Percentiles rank a stretch among this genome's conserved stretches.
Conservation (phyloP, 305 asterid species). For the Ilex paraguariensis region DNA sequence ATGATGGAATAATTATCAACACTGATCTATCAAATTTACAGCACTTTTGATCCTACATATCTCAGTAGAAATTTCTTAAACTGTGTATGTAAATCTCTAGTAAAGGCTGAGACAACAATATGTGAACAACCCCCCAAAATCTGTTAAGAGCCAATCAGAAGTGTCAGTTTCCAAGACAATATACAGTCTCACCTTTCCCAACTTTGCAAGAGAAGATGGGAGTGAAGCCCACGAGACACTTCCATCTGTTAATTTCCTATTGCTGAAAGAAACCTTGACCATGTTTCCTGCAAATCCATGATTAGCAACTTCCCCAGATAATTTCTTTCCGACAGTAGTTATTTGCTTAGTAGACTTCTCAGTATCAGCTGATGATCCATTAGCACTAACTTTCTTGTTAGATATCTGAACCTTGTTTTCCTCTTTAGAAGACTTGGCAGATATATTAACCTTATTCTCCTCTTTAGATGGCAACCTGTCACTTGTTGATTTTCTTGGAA, state of each 20-base stretch:
- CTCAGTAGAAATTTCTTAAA: too few relatives aligned
- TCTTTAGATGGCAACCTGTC: conserved; percentile 64
- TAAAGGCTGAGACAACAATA: conserved; percentile 1
- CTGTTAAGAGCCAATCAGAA: background rate
- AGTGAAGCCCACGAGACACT: conserved; percentile 75
- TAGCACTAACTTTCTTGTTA: conserved; percentile 35
- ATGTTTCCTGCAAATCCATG: conserved; percentile 65
- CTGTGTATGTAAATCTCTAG: too few relatives aligned
- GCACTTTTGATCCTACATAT: too few relatives aligned
- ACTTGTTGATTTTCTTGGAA: conserved; percentile 63
- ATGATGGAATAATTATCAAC: too few relatives aligned
- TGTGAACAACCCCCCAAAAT: background rate
- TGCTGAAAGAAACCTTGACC: conserved; percentile 66
- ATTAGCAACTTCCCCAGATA: conserved; percentile 47
- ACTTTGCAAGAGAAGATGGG: conserved; percentile 80
- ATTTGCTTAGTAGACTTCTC: conserved; percentile 47
- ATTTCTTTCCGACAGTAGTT: conserved; percentile 44
- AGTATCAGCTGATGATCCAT: conserved; percentile 44
- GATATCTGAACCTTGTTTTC: conserved; percentile 48
- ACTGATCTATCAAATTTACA: too few relatives aligned
- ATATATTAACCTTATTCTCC: conserved; percentile 32
- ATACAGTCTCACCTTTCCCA: conserved; percentile 63
- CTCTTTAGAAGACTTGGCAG: conserved; percentile 49
- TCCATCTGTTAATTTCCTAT: conserved; percentile 58
- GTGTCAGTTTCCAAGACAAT: conserved; percentile 1